Base-by-base conservation (phyloP, 495 filamentous ascomycete species). In the Antarctomyces pellizariae region DNA sequence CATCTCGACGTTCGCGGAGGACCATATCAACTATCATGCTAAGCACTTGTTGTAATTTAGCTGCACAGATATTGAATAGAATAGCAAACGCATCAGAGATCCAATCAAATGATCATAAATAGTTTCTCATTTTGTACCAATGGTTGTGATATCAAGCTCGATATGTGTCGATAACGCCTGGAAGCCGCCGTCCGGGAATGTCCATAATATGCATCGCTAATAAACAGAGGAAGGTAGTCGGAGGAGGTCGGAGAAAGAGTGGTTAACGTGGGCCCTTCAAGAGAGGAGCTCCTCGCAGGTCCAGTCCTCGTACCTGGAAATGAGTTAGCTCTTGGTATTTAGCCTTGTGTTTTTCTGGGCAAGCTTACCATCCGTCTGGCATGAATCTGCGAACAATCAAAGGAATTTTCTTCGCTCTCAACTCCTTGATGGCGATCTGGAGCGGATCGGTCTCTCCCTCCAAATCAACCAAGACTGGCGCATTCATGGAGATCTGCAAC, bases 361-460 rank as follows among this genome's bases (percentile, higher is more conserved):
- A n/a, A 7, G 62, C 79, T 55, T 69, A 92, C 86, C 64, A 86
- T 60, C 86, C 86, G 54, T 95, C 89, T 8, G 86, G 86, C 47
- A 97, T 59, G 53, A 92, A 97, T 39, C 86, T 65, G 43, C 86
- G 66, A 25, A 97, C 74, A 22, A 95, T 83, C 24, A 97, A 53
- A 26, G 86, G 86, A 30, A 97, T 90, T 61, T 95, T 97, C 66
- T 93, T 95, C 62, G 95, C 80, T 36, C 75, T 64, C 43, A 97
- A 56, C 52, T 97, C 86, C 52, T 95, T 95, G 47, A 91, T 70
- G 8, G 86, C 89, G 43, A 97, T 95, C 50, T 92, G 78, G 26
- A 95, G 59, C 16, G 86, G 89, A 54, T 97, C 86, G 29, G 89
- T 95, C 58, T 92, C 83, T 38, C 89, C 89, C 49, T 93, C 89